Evolutionary conservation across 257 asterid species (phyloP), one percentile per base, ranked within the genome.

Genomic region (Avicennia marina): DNA sequence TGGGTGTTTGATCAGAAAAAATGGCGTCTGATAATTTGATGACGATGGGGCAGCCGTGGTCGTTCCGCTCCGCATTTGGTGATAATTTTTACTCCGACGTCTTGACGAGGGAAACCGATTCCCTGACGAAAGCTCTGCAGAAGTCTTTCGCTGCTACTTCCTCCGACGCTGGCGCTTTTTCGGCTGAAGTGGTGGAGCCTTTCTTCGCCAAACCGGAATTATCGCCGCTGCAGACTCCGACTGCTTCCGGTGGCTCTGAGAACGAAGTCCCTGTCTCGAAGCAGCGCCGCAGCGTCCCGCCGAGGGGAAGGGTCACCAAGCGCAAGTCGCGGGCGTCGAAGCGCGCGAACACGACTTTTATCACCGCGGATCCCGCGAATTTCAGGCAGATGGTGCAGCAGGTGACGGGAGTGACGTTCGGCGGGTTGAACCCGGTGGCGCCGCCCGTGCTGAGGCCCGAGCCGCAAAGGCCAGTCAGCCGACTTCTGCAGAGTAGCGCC

Each of bases 281-380:
- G 64, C 66, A 63, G 50, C 69, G 73, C 45, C 56, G 73, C 26
- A 6, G 53, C 49, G 41, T 54, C 13, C 74, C 65, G 66, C 42
- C 53, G 20, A 58, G 38, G 15, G 93, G 94, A 21, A 78, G 77
- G 70, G 78, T 73, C 3, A 34, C 80, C n/a, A 91, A 91, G 70
- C 65, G 95, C 46, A 88, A 79, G 78, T 24, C 95, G 18, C 91
- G 98, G 27, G 83, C 83, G n/a, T 74, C 94, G 50, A 88, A 77
- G 76, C 72, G 85, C 3, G 56, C 76, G 6, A 51, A 31, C 1
- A 74, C 81, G 73, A 80, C 81, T 69, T 77, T 73, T 53, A 58
- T 73, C 63, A 17, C 65, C 6, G 78, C 77, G 47, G 87, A 80
- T 65, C 77, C 78, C 7, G 78, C 65, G 60, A 74, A 80, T 47